A percentile compares a stretch with the other conserved stretches of the same genome.
Evolutionary conservation across 169 alveolate genomes (phyloP).

Genomic region (Cryptosporidium ryanae): DNA sequence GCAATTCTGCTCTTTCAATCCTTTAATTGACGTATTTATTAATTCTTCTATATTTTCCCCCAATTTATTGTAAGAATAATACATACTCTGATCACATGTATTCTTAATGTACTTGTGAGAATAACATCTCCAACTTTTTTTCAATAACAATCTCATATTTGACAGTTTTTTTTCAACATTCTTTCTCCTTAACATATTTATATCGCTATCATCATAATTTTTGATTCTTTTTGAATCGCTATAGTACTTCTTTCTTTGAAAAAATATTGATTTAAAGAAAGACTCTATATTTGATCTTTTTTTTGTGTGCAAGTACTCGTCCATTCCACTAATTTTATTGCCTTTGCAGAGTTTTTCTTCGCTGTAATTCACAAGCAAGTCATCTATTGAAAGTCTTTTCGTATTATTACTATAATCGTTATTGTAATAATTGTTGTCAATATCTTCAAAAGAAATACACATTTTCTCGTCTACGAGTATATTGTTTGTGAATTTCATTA

Average conservation of each 20-base stretch:
- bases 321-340: not conserved
- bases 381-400: conserved; percentile 39
- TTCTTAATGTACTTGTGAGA: conserved; percentile 59
- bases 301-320: not conserved
- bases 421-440: no score
- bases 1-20: not conserved
- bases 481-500: conserved; percentile 21
- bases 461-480: conserved; percentile 2
- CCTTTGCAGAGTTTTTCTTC: not conserved
- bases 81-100: conserved; percentile 47
- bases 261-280: conserved; percentile 30
- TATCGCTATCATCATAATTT: conserved; percentile 15
- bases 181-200: not conserved
- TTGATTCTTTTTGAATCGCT: conserved; percentile 12
- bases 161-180: conserved; percentile 8
- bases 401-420: not conserved
- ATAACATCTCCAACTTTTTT: conserved; percentile 52
- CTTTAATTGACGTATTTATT: not conserved
- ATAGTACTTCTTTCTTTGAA: conserved; percentile 26
- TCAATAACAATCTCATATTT: conserved; percentile 5
- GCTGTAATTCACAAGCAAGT: conserved; percentile 9
- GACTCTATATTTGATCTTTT: conserved; percentile 11
- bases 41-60: conserved; percentile 15
- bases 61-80: conserved; percentile 19
- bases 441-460: not conserved